Base-by-base conservation (phyloP, 1,284 basidiomycete genomes). In the Puccinia triticina region DNA sequence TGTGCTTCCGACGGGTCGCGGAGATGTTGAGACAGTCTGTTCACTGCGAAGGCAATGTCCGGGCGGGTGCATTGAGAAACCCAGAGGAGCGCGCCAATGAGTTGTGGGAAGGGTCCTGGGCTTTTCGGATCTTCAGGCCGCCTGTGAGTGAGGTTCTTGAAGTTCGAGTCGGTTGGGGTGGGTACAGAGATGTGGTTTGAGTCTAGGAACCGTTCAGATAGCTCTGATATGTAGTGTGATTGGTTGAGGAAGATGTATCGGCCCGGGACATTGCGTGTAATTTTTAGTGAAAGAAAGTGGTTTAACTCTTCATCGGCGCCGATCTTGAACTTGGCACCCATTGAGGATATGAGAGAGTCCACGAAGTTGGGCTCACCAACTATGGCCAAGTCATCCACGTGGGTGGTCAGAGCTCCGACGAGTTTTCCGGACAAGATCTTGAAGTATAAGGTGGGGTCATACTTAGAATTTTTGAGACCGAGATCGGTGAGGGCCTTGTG, bases 371-470 rank as follows among this genome's bases (percentile, higher is more conserved):
- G 37, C 21, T 72, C 16, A 3, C 67, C 67, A 46, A 71, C 67
- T 2, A 71, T 50, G 3, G 40, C 37, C 5, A 71, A 34, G n/a
- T 71, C 67, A 46, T 71, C 67, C 4, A 71, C 67, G 29, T 71
- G 67, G 46, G 40, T 46, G 67, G 67, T 71, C 3, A 71, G 40
- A 34, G 67, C 67, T 5, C 67, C 67, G 12, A 71, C 34, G 4
- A 71, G 67, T 34, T 34, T 3, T 3, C 67, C 67, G 2, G 37
- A 16, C 32, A 2, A 3, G 16, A 71, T 26, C 21, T 50, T 43
- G 67, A 71, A 71, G 46, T 71, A 71, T 11, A 71, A 34, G 5
- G 67, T 71, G 2, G 67, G 67, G 67, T 71, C 34, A n/a, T 71
- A 71, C 8, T 3, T 23, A 23, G 67, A 71, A 26, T 64, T 29